Percentiles rank a stretch among this genome's conserved stretches.
phyloP scores from a whole-genome alignment of 2,329 filamentous ascomycete species.

The Seiridium unicorne region DNA sequence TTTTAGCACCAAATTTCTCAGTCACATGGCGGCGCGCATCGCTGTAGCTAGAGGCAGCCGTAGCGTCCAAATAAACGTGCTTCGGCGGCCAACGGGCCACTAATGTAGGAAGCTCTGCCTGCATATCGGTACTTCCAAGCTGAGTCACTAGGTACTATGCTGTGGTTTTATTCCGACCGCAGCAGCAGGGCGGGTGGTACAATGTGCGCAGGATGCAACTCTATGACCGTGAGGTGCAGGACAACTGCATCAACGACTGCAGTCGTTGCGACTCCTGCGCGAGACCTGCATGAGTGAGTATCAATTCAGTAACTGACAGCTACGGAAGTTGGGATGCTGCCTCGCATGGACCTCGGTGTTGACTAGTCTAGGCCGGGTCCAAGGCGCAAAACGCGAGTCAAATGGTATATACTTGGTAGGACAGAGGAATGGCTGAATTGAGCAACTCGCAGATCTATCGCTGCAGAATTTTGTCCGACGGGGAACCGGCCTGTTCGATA shows the following conservation, averaged over 20 bases:
- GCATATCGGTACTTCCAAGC: conserved; percentile 19
- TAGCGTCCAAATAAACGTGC: conserved; percentile 25
- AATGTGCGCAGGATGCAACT: background rate
- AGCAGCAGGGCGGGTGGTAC: too few species aligned
- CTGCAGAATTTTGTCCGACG: too few species aligned
- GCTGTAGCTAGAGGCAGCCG: conserved; percentile 16
- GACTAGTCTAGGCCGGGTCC: too few species aligned
- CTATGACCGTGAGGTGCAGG: background rate
- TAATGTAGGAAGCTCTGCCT: conserved; percentile 5
- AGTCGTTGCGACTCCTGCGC: background rate
- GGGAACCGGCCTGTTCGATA: too few species aligned
- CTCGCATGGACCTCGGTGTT: too few species aligned
- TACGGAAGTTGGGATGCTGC: too few species aligned
- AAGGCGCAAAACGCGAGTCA: too few species aligned
- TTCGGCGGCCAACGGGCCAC: conserved; percentile 18
- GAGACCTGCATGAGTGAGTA: too few species aligned
- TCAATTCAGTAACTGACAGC: too few species aligned
- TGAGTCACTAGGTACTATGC: conserved; percentile 2
- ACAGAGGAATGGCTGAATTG: too few species aligned
- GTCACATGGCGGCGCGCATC: conserved; percentile 18
- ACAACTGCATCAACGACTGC: conserved; percentile 6
- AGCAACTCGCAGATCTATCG: background rate
- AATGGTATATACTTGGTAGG: too few species aligned
- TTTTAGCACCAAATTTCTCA: conserved; percentile 18
- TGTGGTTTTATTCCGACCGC: background rate